Evolutionary conservation across 73 alveolate species (phyloP).

Genomic region (Paramecium caudatum): DNA sequence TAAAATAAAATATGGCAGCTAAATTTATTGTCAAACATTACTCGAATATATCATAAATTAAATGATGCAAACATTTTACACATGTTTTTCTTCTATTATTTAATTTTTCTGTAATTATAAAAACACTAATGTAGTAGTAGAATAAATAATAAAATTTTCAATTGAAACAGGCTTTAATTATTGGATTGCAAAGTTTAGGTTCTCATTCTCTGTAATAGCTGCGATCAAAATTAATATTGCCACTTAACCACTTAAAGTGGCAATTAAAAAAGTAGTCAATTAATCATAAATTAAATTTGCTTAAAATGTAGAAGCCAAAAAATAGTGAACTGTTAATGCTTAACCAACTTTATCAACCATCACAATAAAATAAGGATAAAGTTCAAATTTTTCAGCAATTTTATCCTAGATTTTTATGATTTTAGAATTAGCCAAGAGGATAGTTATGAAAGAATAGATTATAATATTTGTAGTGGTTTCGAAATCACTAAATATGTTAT

Average conservation of each 20-base stretch:
- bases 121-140: not conserved
- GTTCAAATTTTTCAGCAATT: not conserved
- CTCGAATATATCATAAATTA: not conserved
- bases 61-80: not conserved
- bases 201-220: not conserved
- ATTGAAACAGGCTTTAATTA: not conserved
- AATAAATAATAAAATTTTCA: not conserved
- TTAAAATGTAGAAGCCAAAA: not conserved
- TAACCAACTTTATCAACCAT: slow-evolving; percentile 30
- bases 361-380: not conserved
- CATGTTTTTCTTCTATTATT: not conserved
- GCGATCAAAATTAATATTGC: not conserved
- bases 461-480: not conserved
- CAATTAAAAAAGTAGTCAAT: not conserved
- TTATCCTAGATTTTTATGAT: not conserved
- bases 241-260: not conserved
- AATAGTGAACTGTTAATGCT: not conserved
- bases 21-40: no score
- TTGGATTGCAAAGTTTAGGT: not conserved
- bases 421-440: slow-evolving; percentile 5
- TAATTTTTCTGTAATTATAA: not conserved
- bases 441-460: not conserved
- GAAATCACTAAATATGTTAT: not conserved
- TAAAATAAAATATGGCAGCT: no score
- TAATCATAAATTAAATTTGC: not conserved